Base-by-base conservation (phyloP, 352 stramenopile species). In the Lagenidium sp. region DNA sequence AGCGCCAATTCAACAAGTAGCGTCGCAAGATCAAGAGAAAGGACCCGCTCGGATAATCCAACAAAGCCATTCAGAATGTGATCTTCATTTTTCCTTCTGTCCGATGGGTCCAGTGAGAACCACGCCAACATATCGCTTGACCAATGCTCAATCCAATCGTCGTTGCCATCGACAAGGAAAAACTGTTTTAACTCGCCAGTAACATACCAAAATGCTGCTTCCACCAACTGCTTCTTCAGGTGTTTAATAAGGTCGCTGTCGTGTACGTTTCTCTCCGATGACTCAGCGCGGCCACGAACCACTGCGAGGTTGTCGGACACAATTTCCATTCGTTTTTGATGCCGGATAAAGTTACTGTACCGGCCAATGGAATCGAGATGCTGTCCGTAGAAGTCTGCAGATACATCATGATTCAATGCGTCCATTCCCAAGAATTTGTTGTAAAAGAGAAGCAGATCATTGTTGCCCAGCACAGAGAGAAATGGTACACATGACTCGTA, bases 401-500 rank as follows among this genome's bases (percentile, higher is more conserved):
- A 30, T 6, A 69, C 54, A 4, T 37, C 47, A 19, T 63, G 4
- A 16, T 67, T 49, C 6, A 21, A 41, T 18, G 39, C 20, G 3
- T 15, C 26, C 41, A 32, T 32, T 15, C 8, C 28, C 22, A 89
- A 47, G 36, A 85, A 72, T 21, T 74, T 53, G 5, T 34, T 37
- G 34, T 75, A 50, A 32, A 90, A 85, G 11, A 85, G 24, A 53
- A 68, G 37, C n/a, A 86, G 49, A 31, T 90, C 75, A n/a, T 85
- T 70, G 16, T 68, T 70, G 4, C 48, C 68, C 4, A 90, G 52
- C 28, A 87, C 78, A 0, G 68, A 76, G 10, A 86, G 49, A 42
- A 76, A 85, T 13, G 74, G 72, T 16, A 69, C 53, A 18, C 72
- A 88, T 4, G 70, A 55, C 29, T 86, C 70, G 39, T 87, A 90